Percentiles rank a stretch among this genome's conserved stretches.
phyloP scores from a whole-genome alignment of 108 stramenopile genomes.

The Discostella pseudostelligera region DNA sequence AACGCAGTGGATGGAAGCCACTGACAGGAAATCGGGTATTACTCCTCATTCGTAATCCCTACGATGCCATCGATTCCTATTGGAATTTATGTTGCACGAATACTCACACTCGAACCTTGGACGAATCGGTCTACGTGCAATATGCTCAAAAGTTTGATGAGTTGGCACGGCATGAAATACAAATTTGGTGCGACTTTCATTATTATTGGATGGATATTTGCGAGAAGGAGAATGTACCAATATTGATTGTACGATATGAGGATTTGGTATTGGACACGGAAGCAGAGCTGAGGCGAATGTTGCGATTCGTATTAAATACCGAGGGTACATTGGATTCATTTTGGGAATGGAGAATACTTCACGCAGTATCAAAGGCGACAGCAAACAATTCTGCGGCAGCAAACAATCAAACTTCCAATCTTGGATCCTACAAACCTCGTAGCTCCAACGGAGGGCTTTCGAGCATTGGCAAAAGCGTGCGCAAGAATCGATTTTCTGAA shows the following conservation, averaged over 20 bases:
- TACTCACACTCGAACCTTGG: constrained; percentile 87
- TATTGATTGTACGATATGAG: constrained; percentile 75
- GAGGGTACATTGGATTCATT: constrained; percentile 28
- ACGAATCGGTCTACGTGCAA: constrained; percentile 62
- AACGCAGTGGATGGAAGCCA: constrained; percentile 72
- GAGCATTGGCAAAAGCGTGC: constrained; percentile 57
- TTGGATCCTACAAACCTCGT: constrained; percentile 63
- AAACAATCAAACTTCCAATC: constrained; percentile 14
- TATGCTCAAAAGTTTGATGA: constrained; percentile 61
- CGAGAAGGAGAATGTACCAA: constrained; percentile 31
- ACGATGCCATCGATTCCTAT: constrained; percentile 95
- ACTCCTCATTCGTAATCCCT: constrained; percentile 94
- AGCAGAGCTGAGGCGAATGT: constrained; percentile 47
- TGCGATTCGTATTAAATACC: constrained; percentile 45
- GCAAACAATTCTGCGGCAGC: neutral
- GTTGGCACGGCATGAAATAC: constrained; percentile 69
- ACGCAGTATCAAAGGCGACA: constrained; percentile 20
- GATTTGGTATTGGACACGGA: constrained; percentile 64
- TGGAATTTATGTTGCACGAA: constrained; percentile 94
- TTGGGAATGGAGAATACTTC: constrained; percentile 47
- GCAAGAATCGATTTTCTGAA: constrained; percentile 52
- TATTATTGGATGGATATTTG: constrained; percentile 61
- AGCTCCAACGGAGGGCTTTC: constrained; percentile 29
- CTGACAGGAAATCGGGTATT: constrained; percentile 54
- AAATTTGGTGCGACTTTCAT: constrained; percentile 70